A percentile compares a stretch with the other conserved stretches of the same genome.
Evolutionary conservation across 2,329 filamentous ascomycete genomes (phyloP).

Genomic region (Monilinia polystroma): DNA sequence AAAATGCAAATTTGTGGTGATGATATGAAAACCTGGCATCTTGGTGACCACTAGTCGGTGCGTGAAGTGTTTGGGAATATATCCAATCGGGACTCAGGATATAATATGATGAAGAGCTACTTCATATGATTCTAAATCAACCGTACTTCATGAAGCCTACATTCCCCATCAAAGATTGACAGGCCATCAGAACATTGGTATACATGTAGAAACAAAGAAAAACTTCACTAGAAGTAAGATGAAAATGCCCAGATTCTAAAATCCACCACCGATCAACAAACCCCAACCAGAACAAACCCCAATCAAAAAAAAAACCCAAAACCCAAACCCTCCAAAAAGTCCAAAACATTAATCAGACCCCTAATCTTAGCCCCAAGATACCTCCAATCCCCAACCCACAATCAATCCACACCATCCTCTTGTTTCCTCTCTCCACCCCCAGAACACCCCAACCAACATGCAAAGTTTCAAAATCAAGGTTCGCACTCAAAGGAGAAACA

Average conservation of each 20-base stretch:
- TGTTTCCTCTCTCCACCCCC: background rate
- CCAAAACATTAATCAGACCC: too few species aligned
- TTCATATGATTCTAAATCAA: background rate
- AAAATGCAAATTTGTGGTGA: background rate
- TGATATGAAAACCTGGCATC: slow-evolving; percentile 12
- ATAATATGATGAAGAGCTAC: background rate
- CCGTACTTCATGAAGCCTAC: background rate
- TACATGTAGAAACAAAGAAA: background rate
- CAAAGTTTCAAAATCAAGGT: slow-evolving; percentile 13
- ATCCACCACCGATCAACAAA: background rate
- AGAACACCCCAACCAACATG: background rate
- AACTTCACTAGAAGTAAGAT: slow-evolving; percentile 1
- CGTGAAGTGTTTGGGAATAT: slow-evolving; percentile 17
- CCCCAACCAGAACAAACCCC: background rate
- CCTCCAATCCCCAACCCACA: background rate
- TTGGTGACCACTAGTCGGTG: slow-evolving; percentile 21
- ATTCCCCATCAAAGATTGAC: background rate
- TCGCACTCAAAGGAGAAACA: slow-evolving; percentile 11
- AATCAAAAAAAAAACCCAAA: background rate
- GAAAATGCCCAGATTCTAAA: background rate
- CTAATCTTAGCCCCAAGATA: background rate
- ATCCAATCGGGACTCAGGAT: slow-evolving; percentile 8
- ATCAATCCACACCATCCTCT: background rate
- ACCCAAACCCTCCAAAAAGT: too few species aligned
- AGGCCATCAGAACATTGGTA: background rate